Evolutionary conservation across 768 basidiomycete species (phyloP).

Genomic region (Kwoniella mangroviensis): DNA sequence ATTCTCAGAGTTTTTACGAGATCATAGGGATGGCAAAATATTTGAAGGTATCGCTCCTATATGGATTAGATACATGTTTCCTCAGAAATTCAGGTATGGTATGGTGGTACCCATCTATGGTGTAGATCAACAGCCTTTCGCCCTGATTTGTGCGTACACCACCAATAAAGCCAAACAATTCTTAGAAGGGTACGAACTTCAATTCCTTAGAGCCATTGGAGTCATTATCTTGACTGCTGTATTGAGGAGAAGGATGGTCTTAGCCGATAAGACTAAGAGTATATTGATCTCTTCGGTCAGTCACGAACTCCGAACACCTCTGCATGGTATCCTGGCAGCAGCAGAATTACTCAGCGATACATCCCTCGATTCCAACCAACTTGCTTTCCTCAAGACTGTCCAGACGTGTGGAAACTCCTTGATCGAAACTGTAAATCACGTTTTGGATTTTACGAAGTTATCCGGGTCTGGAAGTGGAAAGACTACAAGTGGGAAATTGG

Average conservation of each 20-base stretch:
- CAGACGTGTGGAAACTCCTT: conserved; percentile 94
- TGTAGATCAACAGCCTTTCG: conserved; percentile 88
- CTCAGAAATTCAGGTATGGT: conserved; percentile 80
- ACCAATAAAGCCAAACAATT: conserved; percentile 79
- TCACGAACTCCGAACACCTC: conserved; percentile 66
- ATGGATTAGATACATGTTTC: conserved; percentile 82
- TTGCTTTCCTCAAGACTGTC: conserved; percentile 87
- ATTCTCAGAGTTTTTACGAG: conserved; percentile 75
- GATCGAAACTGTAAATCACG: conserved; percentile 95
- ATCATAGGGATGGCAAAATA: conserved; percentile 81
- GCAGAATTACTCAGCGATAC: conserved; percentile 90
- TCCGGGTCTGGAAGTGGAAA: conserved; percentile 69
- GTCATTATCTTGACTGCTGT: conserved; percentile 93
- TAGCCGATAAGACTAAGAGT: conserved; percentile 87
- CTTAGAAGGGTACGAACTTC: conserved; percentile 66
- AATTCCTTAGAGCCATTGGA: conserved; percentile 88
- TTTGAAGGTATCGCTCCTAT: conserved; percentile 83
- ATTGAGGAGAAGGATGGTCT: conserved; percentile 85
- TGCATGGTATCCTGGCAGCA: conserved; percentile 91
- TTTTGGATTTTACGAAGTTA: conserved; percentile 92
- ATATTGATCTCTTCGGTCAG: conserved; percentile 47
- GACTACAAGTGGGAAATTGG: conserved; percentile 62
- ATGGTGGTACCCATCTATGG: conserved; percentile 91
- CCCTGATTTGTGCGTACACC: conserved; percentile 84
- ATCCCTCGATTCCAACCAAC: conserved; percentile 75